phyloP scores from a whole-genome alignment of 306 rosid species.

The Vachellia pachyceras region DNA sequence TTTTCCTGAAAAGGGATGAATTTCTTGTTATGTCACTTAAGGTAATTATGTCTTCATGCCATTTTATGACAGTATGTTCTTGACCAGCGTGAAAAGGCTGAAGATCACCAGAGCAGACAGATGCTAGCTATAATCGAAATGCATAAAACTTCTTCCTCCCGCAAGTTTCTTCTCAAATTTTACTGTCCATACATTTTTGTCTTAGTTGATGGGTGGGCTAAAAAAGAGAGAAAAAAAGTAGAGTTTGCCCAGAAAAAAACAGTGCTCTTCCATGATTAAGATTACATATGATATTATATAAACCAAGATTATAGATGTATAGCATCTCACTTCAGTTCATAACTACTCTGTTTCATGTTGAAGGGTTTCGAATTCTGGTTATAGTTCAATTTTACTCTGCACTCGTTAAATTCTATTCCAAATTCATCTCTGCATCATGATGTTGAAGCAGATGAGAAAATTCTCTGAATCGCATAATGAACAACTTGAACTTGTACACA shows the following conservation, averaged over 20 bases:
- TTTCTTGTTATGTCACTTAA: not conserved
- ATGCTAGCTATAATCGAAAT: conserved; percentile 47
- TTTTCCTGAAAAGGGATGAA: too few species aligned
- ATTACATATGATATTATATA: conserved; percentile 31
- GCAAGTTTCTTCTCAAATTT: conserved; percentile 35
- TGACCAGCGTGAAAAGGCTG: conserved; percentile 60
- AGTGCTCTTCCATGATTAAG: conserved; percentile 28
- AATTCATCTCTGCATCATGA: not conserved
- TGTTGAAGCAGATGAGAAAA: not conserved
- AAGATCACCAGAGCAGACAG: conserved; percentile 65
- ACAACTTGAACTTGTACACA: not conserved
- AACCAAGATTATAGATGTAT: conserved; percentile 38
- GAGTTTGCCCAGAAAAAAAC: conserved; percentile 26
- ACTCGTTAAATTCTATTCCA: not conserved
- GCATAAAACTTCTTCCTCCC: conserved; percentile 4
- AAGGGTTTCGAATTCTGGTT: not conserved
- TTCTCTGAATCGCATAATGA: not conserved
- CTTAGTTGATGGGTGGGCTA: conserved; percentile 34
- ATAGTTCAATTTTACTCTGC: not conserved
- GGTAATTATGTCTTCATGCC: conserved; percentile 15
- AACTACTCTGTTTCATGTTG: not conserved
- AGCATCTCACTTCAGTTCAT: conserved; percentile 9
- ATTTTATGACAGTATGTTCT: conserved; percentile 53
- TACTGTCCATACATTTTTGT: conserved; percentile 46
- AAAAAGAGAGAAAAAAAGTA: conserved; percentile 16